phyloP scores from a whole-genome alignment of 768 basidiomycete genomes.

The Phaffia australis region DNA sequence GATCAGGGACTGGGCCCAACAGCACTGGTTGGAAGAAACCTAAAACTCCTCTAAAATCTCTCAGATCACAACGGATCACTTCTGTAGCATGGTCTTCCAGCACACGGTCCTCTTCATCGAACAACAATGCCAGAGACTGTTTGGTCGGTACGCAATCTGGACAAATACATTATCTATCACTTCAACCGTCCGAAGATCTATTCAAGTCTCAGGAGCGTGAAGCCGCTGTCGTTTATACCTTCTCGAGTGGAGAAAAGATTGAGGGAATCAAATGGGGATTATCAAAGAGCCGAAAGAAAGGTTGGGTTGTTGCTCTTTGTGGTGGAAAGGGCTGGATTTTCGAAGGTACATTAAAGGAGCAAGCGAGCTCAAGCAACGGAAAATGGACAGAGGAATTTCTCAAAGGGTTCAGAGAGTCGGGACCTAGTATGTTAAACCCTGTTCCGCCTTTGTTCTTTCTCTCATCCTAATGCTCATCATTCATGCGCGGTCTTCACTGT shows the following conservation, averaged over 20 bases:
- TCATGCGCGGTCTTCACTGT: neutral
- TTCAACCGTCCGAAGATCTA: conserved; percentile 22
- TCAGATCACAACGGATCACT: conserved; percentile 69
- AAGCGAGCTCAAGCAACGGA: neutral
- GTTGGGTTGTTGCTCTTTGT: conserved; percentile 63
- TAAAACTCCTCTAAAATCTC: conserved; percentile 51
- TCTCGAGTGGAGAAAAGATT: conserved; percentile 5
- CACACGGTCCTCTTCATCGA: conserved; percentile 48
- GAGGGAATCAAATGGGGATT: conserved; percentile 10
- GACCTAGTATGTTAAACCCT: conserved; percentile 1
- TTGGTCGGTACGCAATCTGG: conserved; percentile 10
- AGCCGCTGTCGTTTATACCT: conserved; percentile 28
- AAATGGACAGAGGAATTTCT: conserved; percentile 18
- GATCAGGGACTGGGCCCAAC: neutral
- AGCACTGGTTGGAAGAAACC: conserved; percentile 12
- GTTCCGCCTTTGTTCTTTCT: neutral
- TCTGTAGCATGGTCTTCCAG: conserved; percentile 77
- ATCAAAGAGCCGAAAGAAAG: conserved; percentile 26
- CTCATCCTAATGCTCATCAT: neutral
- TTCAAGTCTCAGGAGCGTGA: conserved; percentile 37
- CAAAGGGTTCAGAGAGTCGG: neutral
- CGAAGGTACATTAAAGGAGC: neutral
- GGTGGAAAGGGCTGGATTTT: conserved; percentile 54
- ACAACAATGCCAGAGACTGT: neutral
- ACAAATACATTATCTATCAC: conserved; percentile 6